Conservation (phyloP, 352 stramenopile species). For the Blastocystis sp. region DNA sequence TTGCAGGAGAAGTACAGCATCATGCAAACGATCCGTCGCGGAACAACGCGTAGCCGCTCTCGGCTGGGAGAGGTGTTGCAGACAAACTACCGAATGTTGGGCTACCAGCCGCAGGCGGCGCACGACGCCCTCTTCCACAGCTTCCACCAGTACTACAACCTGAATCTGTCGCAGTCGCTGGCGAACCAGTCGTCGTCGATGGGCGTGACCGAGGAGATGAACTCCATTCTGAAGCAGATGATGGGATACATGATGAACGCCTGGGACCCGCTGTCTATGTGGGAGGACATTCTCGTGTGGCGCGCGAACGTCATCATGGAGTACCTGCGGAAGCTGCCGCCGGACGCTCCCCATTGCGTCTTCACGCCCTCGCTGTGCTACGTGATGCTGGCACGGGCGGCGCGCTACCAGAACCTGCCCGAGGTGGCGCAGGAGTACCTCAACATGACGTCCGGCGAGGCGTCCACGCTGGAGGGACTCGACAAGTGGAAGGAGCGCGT, state of each 20-base stretch:
- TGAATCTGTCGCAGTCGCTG: background rate
- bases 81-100: background rate
- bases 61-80: background rate
- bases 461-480: background rate
- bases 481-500: constrained; percentile 37
- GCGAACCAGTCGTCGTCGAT: background rate
- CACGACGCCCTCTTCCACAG: background rate
- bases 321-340: background rate
- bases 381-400: background rate
- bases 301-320: background rate
- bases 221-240: background rate
- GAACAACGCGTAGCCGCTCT: background rate
- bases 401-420: background rate
- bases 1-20: background rate
- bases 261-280: constrained; percentile 32
- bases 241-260: background rate
- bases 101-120: background rate
- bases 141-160: background rate
- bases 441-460: background rate
- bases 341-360: background rate
- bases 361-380: background rate
- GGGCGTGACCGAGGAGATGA: background rate
- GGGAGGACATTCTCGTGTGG: constrained; percentile 30
- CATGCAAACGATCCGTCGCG: background rate
- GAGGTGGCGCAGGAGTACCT: constrained; percentile 20